phyloP scores from a whole-genome alignment of 164 flowering plant species.

The Santalum album region DNA sequence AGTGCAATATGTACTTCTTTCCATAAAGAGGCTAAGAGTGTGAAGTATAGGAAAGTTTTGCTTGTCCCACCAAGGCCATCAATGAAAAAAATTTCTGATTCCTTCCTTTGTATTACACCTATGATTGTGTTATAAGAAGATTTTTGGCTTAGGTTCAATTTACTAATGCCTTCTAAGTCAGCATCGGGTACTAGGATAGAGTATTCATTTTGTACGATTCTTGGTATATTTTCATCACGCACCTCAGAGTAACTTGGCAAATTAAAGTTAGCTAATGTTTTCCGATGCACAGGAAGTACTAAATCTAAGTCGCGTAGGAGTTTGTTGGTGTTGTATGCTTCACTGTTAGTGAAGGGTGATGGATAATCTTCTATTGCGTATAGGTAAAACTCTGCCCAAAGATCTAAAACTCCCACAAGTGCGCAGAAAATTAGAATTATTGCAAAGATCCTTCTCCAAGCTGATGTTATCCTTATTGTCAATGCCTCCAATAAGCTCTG shows the following conservation, averaged over 20 bases:
- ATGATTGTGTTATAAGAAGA: neutral
- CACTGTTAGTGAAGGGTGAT: neutral
- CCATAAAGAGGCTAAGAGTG: constrained; percentile 9
- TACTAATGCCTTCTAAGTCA: neutral
- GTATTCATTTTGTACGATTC: neutral
- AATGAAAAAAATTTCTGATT: constrained; percentile 6
- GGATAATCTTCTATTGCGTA: constrained; percentile 3
- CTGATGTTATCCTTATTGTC: constrained; percentile 4
- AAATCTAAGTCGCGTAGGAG: no score
- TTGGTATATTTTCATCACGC: no score
- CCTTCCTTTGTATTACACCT: neutral
- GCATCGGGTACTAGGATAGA: neutral
- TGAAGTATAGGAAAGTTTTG: constrained; percentile 13
- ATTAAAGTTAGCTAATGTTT: no score
- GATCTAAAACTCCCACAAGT: neutral
- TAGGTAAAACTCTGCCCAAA: constrained; percentile 3
- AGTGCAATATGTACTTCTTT: constrained; percentile 4
- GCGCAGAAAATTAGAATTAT: constrained; percentile 2
- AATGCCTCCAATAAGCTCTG: constrained; percentile 6
- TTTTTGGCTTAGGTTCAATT: neutral
- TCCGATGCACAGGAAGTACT: no score
- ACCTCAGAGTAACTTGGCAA: no score
- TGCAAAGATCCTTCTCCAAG: constrained; percentile 5
- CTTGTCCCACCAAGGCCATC: constrained; percentile 18
- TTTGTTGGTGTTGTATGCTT: neutral